phyloP scores from a whole-genome alignment of 768 basidiomycete species.

The Xerocomus brunneocitrinus region DNA sequence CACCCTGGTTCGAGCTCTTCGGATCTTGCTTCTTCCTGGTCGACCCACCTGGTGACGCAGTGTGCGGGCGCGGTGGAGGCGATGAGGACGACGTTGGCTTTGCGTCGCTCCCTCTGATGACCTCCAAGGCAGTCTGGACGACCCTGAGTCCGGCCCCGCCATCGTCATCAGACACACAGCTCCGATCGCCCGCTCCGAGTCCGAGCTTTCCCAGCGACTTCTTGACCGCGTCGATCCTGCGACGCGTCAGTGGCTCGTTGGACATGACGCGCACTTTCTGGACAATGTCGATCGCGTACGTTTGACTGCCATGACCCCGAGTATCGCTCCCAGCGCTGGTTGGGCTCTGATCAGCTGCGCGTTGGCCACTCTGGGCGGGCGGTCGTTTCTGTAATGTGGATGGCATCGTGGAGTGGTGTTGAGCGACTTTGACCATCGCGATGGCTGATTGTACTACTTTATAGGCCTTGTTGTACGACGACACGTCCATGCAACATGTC shows the following conservation, averaged over 20 bases:
- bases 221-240: slow-evolving; percentile 29
- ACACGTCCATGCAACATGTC: slow-evolving; percentile 17
- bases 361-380: neutral
- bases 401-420: slow-evolving; percentile 9
- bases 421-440: neutral
- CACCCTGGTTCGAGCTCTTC: neutral
- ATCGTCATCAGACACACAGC: slow-evolving; percentile 29
- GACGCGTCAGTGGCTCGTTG: slow-evolving; percentile 23
- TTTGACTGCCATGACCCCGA: slow-evolving; percentile 8
- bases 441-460: slow-evolving; percentile 15
- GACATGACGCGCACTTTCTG: slow-evolving; percentile 29
- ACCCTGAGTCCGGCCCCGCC: slow-evolving; percentile 19
- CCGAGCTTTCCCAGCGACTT: slow-evolving; percentile 22
- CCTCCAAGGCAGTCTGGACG: slow-evolving; percentile 24
- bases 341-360: slow-evolving; percentile 5
- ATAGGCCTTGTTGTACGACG: slow-evolving; percentile 12
- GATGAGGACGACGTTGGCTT: slow-evolving; percentile 6
- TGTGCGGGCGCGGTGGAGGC: slow-evolving; percentile 17
- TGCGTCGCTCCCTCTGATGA: slow-evolving; percentile 13
- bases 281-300: slow-evolving; percentile 29
- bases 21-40: slow-evolving; percentile 10
- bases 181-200: slow-evolving; percentile 23
- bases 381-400: slow-evolving; percentile 19
- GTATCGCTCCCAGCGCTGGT: neutral
- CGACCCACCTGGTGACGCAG: slow-evolving; percentile 17